phyloP scores from a whole-genome alignment of 2,329 filamentous ascomycete species.

The Tolypocladium capitatum region DNA sequence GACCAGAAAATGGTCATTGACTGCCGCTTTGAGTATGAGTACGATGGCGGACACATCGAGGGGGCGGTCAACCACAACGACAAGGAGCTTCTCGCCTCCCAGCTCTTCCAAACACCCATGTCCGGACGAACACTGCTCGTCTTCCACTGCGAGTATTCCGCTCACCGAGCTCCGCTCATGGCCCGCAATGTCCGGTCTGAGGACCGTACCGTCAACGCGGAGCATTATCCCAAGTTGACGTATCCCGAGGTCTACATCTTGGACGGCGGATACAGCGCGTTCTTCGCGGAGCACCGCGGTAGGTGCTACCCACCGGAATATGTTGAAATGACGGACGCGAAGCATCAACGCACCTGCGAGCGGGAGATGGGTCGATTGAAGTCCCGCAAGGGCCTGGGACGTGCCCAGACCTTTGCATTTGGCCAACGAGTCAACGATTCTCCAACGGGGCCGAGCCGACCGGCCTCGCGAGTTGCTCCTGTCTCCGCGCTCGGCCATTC shows the following conservation, averaged over 20 bases:
- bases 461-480: constrained; percentile 24
- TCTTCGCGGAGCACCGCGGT: constrained; percentile 65
- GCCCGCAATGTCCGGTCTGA: constrained; percentile 83
- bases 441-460: constrained; percentile 40
- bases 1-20: constrained; percentile 81
- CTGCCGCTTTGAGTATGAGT: constrained; percentile 98
- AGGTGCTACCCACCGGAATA: constrained; percentile 92
- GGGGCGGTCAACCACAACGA: constrained; percentile 94
- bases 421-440: constrained; percentile 57
- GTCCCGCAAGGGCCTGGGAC: constrained; percentile 70
- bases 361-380: constrained; percentile 88
- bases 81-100: constrained; percentile 70
- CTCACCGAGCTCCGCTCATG: constrained; percentile 91
- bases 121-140: constrained; percentile 67
- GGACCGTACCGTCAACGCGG: constrained; percentile 74
- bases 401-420: constrained; percentile 92
- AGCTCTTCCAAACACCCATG: constrained; percentile 60
- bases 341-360: constrained; percentile 87
- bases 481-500: constrained; percentile 32
- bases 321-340: constrained; percentile 88
- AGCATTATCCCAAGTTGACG: constrained; percentile 76
- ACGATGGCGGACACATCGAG: constrained; percentile 88
- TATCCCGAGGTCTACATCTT: constrained; percentile 97
- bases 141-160: constrained; percentile 97
- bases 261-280: constrained; percentile 89